Evolutionary conservation across 371 early-diverging fungal species (phyloP).

Genomic region (Parasitella parasitica): DNA sequence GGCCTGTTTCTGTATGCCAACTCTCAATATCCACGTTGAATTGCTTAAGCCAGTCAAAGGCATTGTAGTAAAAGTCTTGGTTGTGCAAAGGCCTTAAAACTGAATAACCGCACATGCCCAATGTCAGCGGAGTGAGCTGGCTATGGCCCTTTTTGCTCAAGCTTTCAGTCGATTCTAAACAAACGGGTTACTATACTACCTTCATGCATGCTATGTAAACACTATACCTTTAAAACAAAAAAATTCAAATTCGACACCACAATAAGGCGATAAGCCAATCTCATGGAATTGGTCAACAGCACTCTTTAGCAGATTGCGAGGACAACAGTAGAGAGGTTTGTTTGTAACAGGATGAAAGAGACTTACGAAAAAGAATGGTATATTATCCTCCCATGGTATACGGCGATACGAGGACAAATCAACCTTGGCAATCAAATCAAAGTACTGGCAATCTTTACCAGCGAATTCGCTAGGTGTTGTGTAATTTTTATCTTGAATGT

Average conservation of each 20-base stretch:
- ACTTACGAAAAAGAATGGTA: slow-evolving; percentile 75
- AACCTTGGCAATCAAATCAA: slow-evolving; percentile 70
- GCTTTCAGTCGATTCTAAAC: slow-evolving; percentile 73
- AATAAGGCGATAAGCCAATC: slow-evolving; percentile 58
- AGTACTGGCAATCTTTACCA: slow-evolving; percentile 47
- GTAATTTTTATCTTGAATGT: slow-evolving; percentile 65
- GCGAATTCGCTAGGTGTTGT: slow-evolving; percentile 24
- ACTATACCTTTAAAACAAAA: slow-evolving; percentile 85
- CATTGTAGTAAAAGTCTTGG: slow-evolving; percentile 70
- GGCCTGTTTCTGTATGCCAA: slow-evolving; percentile 85
- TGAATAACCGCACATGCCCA: slow-evolving; percentile 86
- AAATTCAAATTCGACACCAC: slow-evolving; percentile 83
- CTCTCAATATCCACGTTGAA: slow-evolving; percentile 75
- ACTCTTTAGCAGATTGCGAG: slow-evolving; percentile 62
- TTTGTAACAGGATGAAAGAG: slow-evolving; percentile 59
- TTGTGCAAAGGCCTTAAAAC: slow-evolving; percentile 70
- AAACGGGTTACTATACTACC: too few species aligned
- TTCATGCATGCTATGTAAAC: too few species aligned
- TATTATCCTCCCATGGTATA: slow-evolving; percentile 77
- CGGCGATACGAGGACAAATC: slow-evolving; percentile 68
- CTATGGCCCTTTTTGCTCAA: slow-evolving; percentile 59
- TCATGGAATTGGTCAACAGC: slow-evolving; percentile 45
- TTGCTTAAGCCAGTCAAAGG: slow-evolving; percentile 65
- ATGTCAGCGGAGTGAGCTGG: slow-evolving; percentile 58
- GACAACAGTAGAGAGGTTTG: slow-evolving; percentile 65